These are phyloP conservation scores for Streptanthus diversifolius DNA, from an alignment of 345 rosid species.

Conservation along the genomic window DNA sequence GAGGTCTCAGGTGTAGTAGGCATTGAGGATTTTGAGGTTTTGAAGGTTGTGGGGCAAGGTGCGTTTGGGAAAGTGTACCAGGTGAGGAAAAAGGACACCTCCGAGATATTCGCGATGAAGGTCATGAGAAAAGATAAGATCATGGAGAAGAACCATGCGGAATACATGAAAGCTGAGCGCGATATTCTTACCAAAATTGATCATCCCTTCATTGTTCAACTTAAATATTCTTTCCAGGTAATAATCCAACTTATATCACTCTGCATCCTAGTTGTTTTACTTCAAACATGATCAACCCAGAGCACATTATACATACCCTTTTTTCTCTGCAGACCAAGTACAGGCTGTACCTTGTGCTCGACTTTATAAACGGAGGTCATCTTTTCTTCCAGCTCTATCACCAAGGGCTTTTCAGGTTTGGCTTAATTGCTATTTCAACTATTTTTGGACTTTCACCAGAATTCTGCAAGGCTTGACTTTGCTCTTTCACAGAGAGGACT, in stretches of 20 bases:
- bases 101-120: conserved; percentile 94
- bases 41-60: conserved; percentile 93
- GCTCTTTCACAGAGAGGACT: conserved; percentile 63
- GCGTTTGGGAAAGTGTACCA: conserved; percentile 94
- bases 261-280: not conserved
- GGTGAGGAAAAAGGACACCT: conserved; percentile 76
- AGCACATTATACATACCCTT: not conserved
- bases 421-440: not conserved
- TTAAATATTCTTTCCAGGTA: conserved; percentile 88
- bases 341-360: conserved; percentile 78
- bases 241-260: conserved; percentile 1
- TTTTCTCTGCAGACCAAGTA: conserved; percentile 73
- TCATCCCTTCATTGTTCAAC: conserved; percentile 93
- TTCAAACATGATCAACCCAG: not conserved
- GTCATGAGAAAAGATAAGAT: conserved; percentile 95
- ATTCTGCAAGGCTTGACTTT: conserved; percentile 14
- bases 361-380: conserved; percentile 95
- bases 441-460: not conserved
- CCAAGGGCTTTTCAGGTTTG: conserved; percentile 93
- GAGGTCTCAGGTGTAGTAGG: conserved; percentile 41
- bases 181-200: conserved; percentile 77
- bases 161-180: conserved; percentile 94
- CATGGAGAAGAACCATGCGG: conserved; percentile 89
- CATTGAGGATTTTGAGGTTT: conserved; percentile 79
- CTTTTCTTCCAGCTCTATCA: conserved; percentile 93